Percentiles rank a stretch among this genome's conserved stretches.
Evolutionary conservation across 352 stramenopile species (phyloP).

Genomic region (Pythium rishiriense): DNA sequence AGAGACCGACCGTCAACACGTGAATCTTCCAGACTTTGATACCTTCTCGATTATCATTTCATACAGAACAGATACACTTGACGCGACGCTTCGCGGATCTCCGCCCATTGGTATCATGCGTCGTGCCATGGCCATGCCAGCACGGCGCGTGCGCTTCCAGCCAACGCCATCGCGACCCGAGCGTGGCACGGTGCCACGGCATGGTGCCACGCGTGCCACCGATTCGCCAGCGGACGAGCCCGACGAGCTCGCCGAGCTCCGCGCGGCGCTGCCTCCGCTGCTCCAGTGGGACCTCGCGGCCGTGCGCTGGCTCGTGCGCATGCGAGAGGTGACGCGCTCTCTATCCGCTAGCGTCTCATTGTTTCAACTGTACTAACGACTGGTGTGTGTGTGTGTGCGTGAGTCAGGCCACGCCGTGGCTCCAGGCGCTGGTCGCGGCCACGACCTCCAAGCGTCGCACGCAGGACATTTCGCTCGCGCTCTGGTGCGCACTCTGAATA

Average conservation of each 20-base stretch:
- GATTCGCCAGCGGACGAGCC: too few species aligned
- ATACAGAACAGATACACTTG: background rate
- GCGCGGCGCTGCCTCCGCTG: slow-evolving; percentile 39
- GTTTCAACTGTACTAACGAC: background rate
- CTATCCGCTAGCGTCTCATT: too few species aligned
- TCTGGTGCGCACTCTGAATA: too few species aligned
- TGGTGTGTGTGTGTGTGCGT: background rate
- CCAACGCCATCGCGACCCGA: background rate
- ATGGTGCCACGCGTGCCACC: too few species aligned
- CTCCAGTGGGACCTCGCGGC: slow-evolving; percentile 57
- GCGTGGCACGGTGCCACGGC: too few species aligned
- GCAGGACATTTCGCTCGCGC: slow-evolving; percentile 57
- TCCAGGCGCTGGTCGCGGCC: slow-evolving; percentile 42
- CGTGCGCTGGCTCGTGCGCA: slow-evolving; percentile 37
- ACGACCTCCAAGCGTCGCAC: slow-evolving; percentile 58
- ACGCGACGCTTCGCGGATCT: slow-evolving; percentile 5
- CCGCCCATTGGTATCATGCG: background rate
- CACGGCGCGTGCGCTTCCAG: slow-evolving; percentile 8
- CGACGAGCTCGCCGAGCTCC: slow-evolving; percentile 2
- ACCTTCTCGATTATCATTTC: background rate
- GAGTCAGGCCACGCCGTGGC: slow-evolving; percentile 34
- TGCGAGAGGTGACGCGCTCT: slow-evolving; percentile 43
- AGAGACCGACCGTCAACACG: slow-evolving; percentile 8
- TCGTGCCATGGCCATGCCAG: background rate
- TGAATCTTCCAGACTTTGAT: background rate